A percentile compares a stretch with the other conserved stretches of the same genome.
These are phyloP conservation scores for Monosporascus sp. DNA, from an alignment of 2,329 filamentous ascomycete species.

Conservation along the genomic window DNA sequence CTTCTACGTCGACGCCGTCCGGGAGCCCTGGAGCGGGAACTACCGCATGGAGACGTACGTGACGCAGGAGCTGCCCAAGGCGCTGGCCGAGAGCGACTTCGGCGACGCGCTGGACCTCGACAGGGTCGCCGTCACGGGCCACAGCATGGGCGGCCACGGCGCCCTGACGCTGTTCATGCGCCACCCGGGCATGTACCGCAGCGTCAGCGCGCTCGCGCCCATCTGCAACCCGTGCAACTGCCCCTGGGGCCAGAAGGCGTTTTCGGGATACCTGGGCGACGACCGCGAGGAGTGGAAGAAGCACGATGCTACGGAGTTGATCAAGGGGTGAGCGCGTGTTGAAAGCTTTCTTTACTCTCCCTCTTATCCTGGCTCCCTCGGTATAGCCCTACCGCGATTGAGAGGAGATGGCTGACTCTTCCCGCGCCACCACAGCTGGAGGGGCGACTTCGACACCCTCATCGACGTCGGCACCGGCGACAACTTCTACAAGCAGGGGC, in stretches of 20 bases:
- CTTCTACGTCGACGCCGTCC: constrained; percentile 89
- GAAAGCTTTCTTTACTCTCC: too few species aligned
- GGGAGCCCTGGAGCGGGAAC: constrained; percentile 64
- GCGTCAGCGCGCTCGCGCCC: constrained; percentile 84
- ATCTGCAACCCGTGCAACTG: constrained; percentile 81
- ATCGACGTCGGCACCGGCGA: constrained; percentile 93
- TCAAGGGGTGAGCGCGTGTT: constrained; percentile 55
- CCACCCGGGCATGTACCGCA: constrained; percentile 85
- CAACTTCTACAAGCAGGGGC: constrained; percentile 92
- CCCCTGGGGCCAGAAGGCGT: constrained; percentile 95
- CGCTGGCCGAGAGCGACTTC: constrained; percentile 66
- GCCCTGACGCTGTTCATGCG: constrained; percentile 88
- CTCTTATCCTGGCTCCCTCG: too few species aligned
- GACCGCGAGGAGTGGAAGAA: constrained; percentile 73
- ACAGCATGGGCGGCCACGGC: constrained; percentile 97
- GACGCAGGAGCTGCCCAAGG: constrained; percentile 74
- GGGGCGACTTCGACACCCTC: constrained; percentile 62
- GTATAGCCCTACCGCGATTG: too few species aligned
- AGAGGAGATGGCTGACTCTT: too few species aligned
- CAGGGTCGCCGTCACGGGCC: constrained; percentile 80
- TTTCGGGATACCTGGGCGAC: constrained; percentile 81
- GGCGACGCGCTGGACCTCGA: constrained; percentile 59
- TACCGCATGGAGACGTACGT: constrained; percentile 98
- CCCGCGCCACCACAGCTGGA: too few species aligned
- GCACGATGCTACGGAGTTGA: constrained; percentile 87